A percentile compares a stretch with the other conserved stretches of the same genome.
Conservation (phyloP, 2,329 filamentous ascomycete species). For the Rhynchosporium agropyri region DNA sequence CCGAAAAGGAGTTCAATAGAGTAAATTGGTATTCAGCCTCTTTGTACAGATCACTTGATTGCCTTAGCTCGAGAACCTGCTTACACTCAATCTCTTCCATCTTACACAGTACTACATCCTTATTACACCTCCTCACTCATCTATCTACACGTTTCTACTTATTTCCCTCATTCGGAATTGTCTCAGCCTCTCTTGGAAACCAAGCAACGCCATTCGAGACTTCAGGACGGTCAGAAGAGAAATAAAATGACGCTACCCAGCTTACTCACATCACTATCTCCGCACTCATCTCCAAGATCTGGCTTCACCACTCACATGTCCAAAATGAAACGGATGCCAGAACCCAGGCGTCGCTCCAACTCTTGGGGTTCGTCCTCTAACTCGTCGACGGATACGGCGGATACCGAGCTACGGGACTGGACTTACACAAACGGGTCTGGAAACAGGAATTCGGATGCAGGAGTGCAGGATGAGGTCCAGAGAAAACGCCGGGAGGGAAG, state of each 20-base stretch:
- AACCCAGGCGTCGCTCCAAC: slow-evolving; percentile 14
- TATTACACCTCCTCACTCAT: background rate
- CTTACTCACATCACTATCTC: slow-evolving; percentile 28
- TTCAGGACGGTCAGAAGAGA: background rate
- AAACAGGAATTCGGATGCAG: background rate
- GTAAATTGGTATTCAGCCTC: slow-evolving; percentile 18
- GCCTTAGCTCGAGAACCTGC: background rate
- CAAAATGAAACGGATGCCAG: slow-evolving; percentile 3
- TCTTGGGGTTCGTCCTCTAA: slow-evolving; percentile 22
- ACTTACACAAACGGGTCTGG: slow-evolving; percentile 5
- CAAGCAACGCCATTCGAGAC: slow-evolving; percentile 2
- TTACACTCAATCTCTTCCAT: background rate
- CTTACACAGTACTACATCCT: background rate
- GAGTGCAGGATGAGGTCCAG: slow-evolving; percentile 26
- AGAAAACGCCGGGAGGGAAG: slow-evolving; percentile 25
- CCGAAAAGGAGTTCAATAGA: background rate
- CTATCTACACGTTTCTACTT: background rate
- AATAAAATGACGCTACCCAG: slow-evolving; percentile 19
- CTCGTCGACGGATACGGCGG: slow-evolving; percentile 17
- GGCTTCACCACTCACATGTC: background rate
- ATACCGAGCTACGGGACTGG: slow-evolving; percentile 29
- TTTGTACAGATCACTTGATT: slow-evolving; percentile 1
- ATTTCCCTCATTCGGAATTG: background rate
- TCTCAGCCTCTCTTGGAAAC: slow-evolving; percentile 6
- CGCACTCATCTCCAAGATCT: slow-evolving; percentile 11